phyloP scores from a whole-genome alignment of 495 filamentous ascomycete species.

The Lineolata rhizophorae region DNA sequence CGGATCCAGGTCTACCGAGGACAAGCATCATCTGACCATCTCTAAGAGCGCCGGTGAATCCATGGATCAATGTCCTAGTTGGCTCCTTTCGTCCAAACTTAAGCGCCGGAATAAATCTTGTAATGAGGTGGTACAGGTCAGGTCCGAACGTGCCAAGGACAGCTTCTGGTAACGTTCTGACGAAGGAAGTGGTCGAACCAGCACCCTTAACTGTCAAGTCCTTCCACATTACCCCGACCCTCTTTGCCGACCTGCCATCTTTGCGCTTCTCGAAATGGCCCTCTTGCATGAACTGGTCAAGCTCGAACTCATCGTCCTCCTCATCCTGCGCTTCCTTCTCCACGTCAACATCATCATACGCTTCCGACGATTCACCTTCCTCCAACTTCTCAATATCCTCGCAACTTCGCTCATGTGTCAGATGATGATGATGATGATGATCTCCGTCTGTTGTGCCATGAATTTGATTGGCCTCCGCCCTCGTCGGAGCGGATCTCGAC shows the following conservation, averaged over 20 bases:
- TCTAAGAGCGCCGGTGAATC: conserved; percentile 56
- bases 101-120: conserved; percentile 39
- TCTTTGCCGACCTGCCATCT: conserved; percentile 52
- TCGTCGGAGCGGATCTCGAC: too few species aligned
- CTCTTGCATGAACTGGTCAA: conserved; percentile 53
- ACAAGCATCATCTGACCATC: conserved; percentile 70
- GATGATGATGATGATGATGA: too few species aligned
- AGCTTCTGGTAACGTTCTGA: conserved; percentile 54
- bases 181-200: conserved; percentile 41
- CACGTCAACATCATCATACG: too few species aligned
- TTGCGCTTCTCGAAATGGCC: conserved; percentile 64
- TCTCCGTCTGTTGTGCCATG: too few species aligned
- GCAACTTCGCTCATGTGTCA: too few species aligned
- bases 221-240: conserved; percentile 68
- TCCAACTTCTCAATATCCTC: background rate
- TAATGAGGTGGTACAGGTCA: conserved; percentile 51
- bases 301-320: conserved; percentile 38
- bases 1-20: conserved; percentile 56
- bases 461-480: too few species aligned
- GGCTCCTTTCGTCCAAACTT: conserved; percentile 27
- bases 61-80: conserved; percentile 42
- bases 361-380: background rate
- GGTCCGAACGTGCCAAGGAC: conserved; percentile 70
- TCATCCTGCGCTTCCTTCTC: conserved; percentile 18
- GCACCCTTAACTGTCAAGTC: conserved; percentile 56